Conservation (phyloP, 2,329 filamentous ascomycete species). For the Balansia obtecta region DNA sequence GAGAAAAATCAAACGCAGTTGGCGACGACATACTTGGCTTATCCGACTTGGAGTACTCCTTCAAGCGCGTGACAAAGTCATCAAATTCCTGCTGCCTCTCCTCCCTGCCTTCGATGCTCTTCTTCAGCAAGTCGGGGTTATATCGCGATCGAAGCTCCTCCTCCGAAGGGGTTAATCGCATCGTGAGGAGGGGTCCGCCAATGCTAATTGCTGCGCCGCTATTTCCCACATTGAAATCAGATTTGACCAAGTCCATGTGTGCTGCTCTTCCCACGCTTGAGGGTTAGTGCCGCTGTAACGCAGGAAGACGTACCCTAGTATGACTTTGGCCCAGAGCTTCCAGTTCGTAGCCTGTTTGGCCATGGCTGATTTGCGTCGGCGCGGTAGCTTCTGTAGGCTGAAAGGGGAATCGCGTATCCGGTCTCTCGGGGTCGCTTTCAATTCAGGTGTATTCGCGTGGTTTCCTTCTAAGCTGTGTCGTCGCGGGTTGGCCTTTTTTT, state of each 20-base stretch:
- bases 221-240: background rate
- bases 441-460: background rate
- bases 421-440: too few species aligned
- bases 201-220: conserved; percentile 63
- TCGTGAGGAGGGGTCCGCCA: conserved; percentile 74
- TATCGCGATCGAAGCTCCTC: conserved; percentile 88
- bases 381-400: background rate
- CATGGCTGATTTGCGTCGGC: conserved; percentile 12
- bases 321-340: conserved; percentile 56
- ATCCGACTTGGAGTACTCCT: conserved; percentile 80
- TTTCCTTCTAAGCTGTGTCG: background rate
- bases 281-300: background rate
- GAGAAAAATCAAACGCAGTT: background rate
- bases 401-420: too few species aligned
- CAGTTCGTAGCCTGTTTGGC: conserved; percentile 40
- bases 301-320: conserved; percentile 39
- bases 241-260: too few species aligned
- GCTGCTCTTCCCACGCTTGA: background rate
- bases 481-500: background rate
- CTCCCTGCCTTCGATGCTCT: conserved; percentile 67
- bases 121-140: conserved; percentile 86
- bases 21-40: conserved; percentile 60
- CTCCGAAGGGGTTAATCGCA: conserved; percentile 70
- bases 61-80: conserved; percentile 70
- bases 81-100: conserved; percentile 78